Base-by-base conservation (phyloP, 2,329 filamentous ascomycete genomes). In the Fusarium temperatum region DNA sequence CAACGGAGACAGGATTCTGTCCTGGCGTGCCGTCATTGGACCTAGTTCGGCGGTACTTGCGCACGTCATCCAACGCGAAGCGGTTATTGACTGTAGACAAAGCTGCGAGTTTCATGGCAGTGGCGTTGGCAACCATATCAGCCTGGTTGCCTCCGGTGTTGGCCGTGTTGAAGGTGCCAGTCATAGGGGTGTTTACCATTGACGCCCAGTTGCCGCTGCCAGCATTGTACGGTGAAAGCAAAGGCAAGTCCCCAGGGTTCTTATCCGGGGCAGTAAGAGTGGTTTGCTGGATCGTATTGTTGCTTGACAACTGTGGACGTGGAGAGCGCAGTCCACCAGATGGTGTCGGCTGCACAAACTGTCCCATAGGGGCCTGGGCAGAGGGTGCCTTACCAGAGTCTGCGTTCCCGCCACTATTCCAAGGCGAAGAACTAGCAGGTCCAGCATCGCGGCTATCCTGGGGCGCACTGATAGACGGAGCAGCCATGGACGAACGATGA, bases 51-150 rank as follows among this genome's bases (percentile, higher is more conserved):
- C 96, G 94, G 83, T 96, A 98, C 84, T 98, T 98, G 80, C 95
- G 94, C 71, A 97, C 96, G 82, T 99, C 96, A 79, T 99, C 96
- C 67, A 99, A 88, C 59, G 96, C 95, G 79, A 99, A 98, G 47
- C 96, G 93, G 83, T 98, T 99, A 86, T 98, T 99, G 56, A 99
- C 96, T 6, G 96, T 99, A 10, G 96, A 98, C 51, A 99, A 87
- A 24, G 96, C 96, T 51, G 96, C 96, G 58, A 99, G 89, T 83
- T 99, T 99, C 96, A 99, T 99, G 28, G 96, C 96, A 22, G 96
- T 98, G 32, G 96, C 96, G 81, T 98, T 99, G 67, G 96, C 96
- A 66, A 99, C 93, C 96, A 98, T 98, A 80, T 99, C 96, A 22
- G 95, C 95, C 82, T 98, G 95, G 63, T 89, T 91, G 53, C 86